Percentiles rank a stretch among this genome's conserved stretches.
These are phyloP conservation scores for Xylaria castorea DNA, from an alignment of 495 filamentous ascomycete species.

Conservation along the genomic window DNA sequence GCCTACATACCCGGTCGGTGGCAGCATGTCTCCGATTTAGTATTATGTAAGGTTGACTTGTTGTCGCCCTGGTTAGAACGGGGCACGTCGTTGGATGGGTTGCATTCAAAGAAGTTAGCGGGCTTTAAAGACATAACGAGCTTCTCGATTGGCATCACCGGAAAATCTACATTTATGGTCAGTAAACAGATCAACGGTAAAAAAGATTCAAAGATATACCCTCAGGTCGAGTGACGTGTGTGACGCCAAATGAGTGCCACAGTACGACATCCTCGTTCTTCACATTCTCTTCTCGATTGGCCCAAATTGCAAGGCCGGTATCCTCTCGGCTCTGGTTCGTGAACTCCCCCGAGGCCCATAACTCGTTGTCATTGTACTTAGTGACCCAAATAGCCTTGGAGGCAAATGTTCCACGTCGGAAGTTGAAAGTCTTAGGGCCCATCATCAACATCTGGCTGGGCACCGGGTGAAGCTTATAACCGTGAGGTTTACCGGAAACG, in stretches of 20 bases:
- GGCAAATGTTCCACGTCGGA: slow-evolving; percentile 74
- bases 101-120: background rate
- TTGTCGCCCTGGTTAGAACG: slow-evolving; percentile 1
- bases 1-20: background rate
- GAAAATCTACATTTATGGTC: background rate
- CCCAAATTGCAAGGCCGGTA: background rate
- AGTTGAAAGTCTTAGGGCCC: slow-evolving; percentile 64
- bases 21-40: background rate
- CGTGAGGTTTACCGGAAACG: slow-evolving; percentile 71
- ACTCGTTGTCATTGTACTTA: slow-evolving; percentile 70
- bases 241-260: slow-evolving; percentile 60
- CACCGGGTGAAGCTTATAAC: slow-evolving; percentile 73
- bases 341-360: slow-evolving; percentile 77
- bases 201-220: background rate
- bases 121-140: background rate
- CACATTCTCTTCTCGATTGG: slow-evolving; percentile 26
- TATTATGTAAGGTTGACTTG: background rate
- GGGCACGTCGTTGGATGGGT: background rate
- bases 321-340: slow-evolving; percentile 76
- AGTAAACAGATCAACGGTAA: background rate
- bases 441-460: slow-evolving; percentile 77
- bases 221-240: slow-evolving; percentile 37
- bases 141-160: background rate
- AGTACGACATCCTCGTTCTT: slow-evolving; percentile 57
- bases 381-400: slow-evolving; percentile 77